These are phyloP conservation scores for Rugonectria rugulosa DNA, from an alignment of 2,329 filamentous ascomycete genomes.

Conservation along the genomic window DNA sequence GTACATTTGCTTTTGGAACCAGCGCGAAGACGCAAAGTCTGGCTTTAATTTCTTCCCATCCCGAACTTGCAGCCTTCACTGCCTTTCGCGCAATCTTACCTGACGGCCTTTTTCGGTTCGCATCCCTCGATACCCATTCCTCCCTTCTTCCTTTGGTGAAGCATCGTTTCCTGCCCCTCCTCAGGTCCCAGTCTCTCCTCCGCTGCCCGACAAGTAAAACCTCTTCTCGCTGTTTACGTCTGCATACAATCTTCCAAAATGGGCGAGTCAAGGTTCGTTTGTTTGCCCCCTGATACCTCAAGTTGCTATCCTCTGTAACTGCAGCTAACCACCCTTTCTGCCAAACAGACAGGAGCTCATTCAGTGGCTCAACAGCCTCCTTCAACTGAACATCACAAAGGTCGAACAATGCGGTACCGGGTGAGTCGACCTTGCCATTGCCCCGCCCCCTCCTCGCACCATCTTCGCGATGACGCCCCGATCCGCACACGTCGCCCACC, in stretches of 20 bases:
- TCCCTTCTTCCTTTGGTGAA: constrained; percentile 15
- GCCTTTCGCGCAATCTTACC: constrained; percentile 33
- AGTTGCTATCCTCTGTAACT: background rate
- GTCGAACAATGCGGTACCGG: constrained; percentile 99
- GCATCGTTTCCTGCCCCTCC: constrained; percentile 12
- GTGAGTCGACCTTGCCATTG: constrained; percentile 58
- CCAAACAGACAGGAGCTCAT: constrained; percentile 87
- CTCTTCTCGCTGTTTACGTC: constrained; percentile 17
- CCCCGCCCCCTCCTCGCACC: constrained; percentile 40
- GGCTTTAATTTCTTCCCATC: constrained; percentile 41
- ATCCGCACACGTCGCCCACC: constrained; percentile 26
- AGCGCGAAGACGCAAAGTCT: constrained; percentile 31
- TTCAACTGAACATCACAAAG: constrained; percentile 97
- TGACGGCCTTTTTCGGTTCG: constrained; percentile 3
- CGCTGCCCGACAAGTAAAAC: constrained; percentile 8
- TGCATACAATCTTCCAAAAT: constrained; percentile 46
- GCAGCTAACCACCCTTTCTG: constrained; percentile 10
- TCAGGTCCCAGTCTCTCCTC: no score
- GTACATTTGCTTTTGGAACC: constrained; percentile 35
- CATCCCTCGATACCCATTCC: constrained; percentile 16
- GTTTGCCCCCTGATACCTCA: constrained; percentile 6
- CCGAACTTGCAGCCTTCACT: constrained; percentile 25
- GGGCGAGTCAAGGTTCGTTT: constrained; percentile 57
- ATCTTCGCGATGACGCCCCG: constrained; percentile 21
- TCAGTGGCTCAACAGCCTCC: constrained; percentile 95